Base-by-base conservation (phyloP, 192 early-diverging fungal genomes). In the Coemansia sp. region DNA sequence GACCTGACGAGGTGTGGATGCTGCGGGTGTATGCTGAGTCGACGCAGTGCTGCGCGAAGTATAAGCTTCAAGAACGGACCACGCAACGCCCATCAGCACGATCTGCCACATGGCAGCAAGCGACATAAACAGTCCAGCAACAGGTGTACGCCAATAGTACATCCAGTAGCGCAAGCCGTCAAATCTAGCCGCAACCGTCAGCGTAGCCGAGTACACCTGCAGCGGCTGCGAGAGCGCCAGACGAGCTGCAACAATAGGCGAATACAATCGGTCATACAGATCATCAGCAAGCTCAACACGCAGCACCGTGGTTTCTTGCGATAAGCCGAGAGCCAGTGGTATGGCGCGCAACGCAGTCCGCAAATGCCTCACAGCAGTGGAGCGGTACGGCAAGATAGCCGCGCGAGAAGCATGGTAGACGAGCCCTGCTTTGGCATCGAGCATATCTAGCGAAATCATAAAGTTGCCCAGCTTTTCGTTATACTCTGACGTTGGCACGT, bases 151-250 rank as follows among this genome's bases (percentile, higher is more conserved):
- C 89, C 89, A 92, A 70, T 92, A 86, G 77, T 89, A 88, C 91
- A 92, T 90, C 76, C 87, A 90, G 77, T 88, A 90, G n/a, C 88
- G 76, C 2, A 90, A 76, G 5, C 89, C 89, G 34, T 87, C 84
- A 72, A 90, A 92, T 72, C 88, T 84, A 2, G 87, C 87, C 3
- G 84, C 76, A 38, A 89, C 74, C 19, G 69, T 68, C 10, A 90
- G 57, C 5, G 66, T 31, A 10, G 82, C 81, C 3, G 44, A 51
- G 63, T 91, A 90, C 5, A 87, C 76, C 66, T 91, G 88, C 17
- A 91, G 31, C 23, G 80, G 71, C 39, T 82, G 76, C 45, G 84
- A 85, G 44, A 92, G 53, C 23, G 71, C 60, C 11, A 92, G 58
- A 3, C 67, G 59, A 3, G 87, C 89, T 17, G 62, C 66, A 19